Base-by-base conservation (phyloP, 2,329 filamentous ascomycete species). In the Cytospora schulzeri region DNA sequence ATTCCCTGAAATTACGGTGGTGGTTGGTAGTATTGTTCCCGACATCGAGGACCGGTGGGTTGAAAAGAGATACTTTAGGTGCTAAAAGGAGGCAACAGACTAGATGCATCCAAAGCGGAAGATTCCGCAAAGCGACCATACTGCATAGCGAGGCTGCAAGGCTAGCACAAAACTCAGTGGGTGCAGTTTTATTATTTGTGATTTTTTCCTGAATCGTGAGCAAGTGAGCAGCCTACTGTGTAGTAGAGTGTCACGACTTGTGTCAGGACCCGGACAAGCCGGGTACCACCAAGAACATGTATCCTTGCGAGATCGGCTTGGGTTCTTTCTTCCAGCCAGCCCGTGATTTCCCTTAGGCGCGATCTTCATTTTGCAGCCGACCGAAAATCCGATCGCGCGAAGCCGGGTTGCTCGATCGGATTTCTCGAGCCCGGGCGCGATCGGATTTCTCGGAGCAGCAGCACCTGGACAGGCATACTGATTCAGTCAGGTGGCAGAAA, bases 41-140 rank as follows among this genome's bases (percentile, higher is more conserved):
- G 92, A 96, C 70, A 86, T 90, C 67, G 92, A 97, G 77, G 87
- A 90, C 69, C 85, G 93, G 68, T 98, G 93, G 93, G 87, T 97
- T 55, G 94, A 97, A 80, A 88, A 87, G 74, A 88, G 88, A 72
- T 98, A 97, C 76, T 90, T 97, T 75, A 88, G 93, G n/a, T 96
- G 93, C 76, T 97, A 69, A 79, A 7, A 7, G n/a, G 41, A 31
- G 31, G n/a, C 19, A 8, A 19, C 17, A 19, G 48, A n/a, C 41
- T 45, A 8, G 35, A 26, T 6, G 9, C 15, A 31, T 15, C 48
- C 41, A 24, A 35, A 19, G 12, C 22, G 22, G 33, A 15, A 26
- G 14, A 24, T 14, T 45, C 15, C 28, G 60, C n/a, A 11, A 53
- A 24, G 35, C 26, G 14, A 35, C 50, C 51, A 57, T 60, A 22